Conservation (phyloP, 768 basidiomycete species). For the Tubosaeta brunneosetosa region DNA sequence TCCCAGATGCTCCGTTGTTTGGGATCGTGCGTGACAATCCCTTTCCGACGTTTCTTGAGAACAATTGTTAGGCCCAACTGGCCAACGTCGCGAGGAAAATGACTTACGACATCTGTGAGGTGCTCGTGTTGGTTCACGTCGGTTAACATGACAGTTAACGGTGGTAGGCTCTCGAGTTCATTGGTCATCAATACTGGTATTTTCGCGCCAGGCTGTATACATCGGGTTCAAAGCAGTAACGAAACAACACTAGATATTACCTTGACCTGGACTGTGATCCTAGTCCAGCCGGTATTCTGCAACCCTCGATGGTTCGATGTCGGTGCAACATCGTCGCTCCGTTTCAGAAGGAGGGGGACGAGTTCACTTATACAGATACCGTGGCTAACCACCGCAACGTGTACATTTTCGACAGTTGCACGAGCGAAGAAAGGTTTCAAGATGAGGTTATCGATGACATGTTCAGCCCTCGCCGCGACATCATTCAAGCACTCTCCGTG, state of each 20-base stretch:
- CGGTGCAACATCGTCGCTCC: constrained; percentile 32
- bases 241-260: constrained; percentile 27
- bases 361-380: constrained; percentile 65
- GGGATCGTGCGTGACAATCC: constrained; percentile 74
- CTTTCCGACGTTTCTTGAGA: constrained; percentile 59
- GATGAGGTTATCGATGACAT: constrained; percentile 47
- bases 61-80: constrained; percentile 18
- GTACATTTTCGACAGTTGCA: constrained; percentile 38
- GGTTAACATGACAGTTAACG: constrained; percentile 42
- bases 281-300: constrained; percentile 68
- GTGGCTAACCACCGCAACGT: constrained; percentile 71
- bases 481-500: constrained; percentile 71
- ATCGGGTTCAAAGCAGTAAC: constrained; percentile 3
- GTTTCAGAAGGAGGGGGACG: constrained; percentile 45
- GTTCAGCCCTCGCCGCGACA: constrained; percentile 50
- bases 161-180: constrained; percentile 23
- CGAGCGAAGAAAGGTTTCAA: constrained; percentile 48
- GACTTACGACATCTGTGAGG: constrained; percentile 50
- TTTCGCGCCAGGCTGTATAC: constrained; percentile 27
- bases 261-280: constrained; percentile 45
- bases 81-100: neutral
- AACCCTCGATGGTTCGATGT: constrained; percentile 43
- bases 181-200: constrained; percentile 16
- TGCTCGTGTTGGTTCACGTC: constrained; percentile 56
- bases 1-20: constrained; percentile 70